Base-by-base conservation (phyloP, 495 filamentous ascomycete species). In the Annulohypoxylon maeteangense region DNA sequence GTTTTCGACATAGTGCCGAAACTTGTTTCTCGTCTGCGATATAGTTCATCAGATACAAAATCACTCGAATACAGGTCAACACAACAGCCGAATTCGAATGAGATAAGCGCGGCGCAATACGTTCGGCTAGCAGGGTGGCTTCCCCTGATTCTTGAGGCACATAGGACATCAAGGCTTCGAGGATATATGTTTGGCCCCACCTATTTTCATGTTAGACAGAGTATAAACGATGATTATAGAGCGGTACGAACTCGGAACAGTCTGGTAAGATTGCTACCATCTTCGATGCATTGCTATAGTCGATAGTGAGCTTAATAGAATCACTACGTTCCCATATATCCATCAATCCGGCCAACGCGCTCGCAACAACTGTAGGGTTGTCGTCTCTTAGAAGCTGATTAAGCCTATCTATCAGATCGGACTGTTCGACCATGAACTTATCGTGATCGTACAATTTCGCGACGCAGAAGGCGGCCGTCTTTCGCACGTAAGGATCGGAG, bases 291-390 rank as follows among this genome's bases (percentile, higher is more conserved):
- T 96, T 98, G 59, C 88, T 88, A 78, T 98, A 97, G 79, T 99
- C 95, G 72, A 99, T 98, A 1, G 96, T 98, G 53, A 99, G 88
- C 71, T 97, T 98, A 80, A 99, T 99, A 62, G 90, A 91, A 77
- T 98, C 95, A 76, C 93, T 98, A 55, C 95, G 86, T 78, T 98
- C 95, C 95, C 95, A 99, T 59, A 99, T 99, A 80, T 99, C 95
- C 88, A 97, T 94, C 76, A 99, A 79, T 27, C 91, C 88, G 0
- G 96, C 95, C 73, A 99, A 81, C 7, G 96, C 95, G 74, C 93
- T 97, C 11, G 96, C 93, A 7, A 98, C 94, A 11, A 99, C 95
- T 0, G 95, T 99, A 3, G 95, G 94, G 76, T 98, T 98, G 78
- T 97, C 95, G 73, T 99, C 95, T 74, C 92, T 88, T 60, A 99